Evolutionary conservation across 2,329 filamentous ascomycete species (phyloP), one percentile per base, ranked within the genome.

Genomic region (Aspergillus pseudonomiae): DNA sequence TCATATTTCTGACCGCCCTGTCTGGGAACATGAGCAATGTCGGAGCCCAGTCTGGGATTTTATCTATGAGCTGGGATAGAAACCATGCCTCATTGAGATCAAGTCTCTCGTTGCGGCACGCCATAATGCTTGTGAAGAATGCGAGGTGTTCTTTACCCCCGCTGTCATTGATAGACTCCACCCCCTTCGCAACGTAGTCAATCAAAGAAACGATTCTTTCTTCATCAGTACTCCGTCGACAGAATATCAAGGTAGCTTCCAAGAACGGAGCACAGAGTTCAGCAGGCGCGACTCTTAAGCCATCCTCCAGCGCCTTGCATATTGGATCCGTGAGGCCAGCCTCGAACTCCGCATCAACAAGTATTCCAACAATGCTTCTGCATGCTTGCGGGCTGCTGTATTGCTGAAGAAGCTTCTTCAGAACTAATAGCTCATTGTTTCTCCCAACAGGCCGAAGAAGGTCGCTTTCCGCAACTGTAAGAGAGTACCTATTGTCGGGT

Each of bases 341-440:
- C 7, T 78, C 69, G 0, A 79, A 75, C 61, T 85, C 83, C 24
- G 84, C 74, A n/a, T 79, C 76, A 48, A 91, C 77, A 41, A 93
- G 80, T 4, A 82, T 79, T 43, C 76, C 77, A 56, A 93, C 73
- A 59, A 93, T 89, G 14, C 77, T 79, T 57, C 84, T 80, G 1
- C 85, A 87, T 2, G 81, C 80, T 1, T 72, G 66, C 0, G 77
- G 75, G 60, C 87, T 88, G 70, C 89, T 85, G 65, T 89, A 84
- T 56, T 90, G 81, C 24, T 81, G 80, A 32, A 93, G 80, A 30
- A 93, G 80, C 73, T 90, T 92, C 71, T 88, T 87, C 28, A 90
- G 74, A 59, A 80, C 46, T 14, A 75, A 58, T 39, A 81, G 64
- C 41, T 77, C 75, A 16, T 70, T 71, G n/a, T 73, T 72, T 30